Evolutionary conservation across 495 filamentous ascomycete genomes (phyloP).

Genomic region (Aspergillus hancockii): DNA sequence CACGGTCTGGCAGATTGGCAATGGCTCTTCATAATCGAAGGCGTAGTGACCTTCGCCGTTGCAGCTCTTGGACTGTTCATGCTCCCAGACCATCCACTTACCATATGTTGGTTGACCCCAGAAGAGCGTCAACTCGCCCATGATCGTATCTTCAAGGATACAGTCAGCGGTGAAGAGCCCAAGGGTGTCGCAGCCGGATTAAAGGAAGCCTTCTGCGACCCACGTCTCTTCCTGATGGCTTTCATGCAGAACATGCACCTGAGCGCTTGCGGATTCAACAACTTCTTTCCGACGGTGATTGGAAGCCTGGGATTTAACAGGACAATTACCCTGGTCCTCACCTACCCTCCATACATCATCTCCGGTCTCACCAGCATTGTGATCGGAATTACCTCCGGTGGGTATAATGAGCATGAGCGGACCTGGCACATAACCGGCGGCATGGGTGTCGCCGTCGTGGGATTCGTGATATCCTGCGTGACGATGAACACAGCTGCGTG

Average conservation of each 20-base stretch:
- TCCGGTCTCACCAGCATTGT: slow-evolving; percentile 45
- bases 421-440: slow-evolving; percentile 43
- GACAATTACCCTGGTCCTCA: slow-evolving; percentile 53
- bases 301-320: slow-evolving; percentile 51
- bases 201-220: not conserved
- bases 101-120: not conserved
- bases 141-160: not conserved
- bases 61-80: not conserved
- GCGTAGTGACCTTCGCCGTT: slow-evolving; percentile 1
- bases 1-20: slow-evolving; percentile 17
- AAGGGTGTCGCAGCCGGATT: not conserved
- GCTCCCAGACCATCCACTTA: not conserved
- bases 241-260: slow-evolving; percentile 30
- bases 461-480: slow-evolving; percentile 45
- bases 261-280: slow-evolving; percentile 31
- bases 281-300: slow-evolving; percentile 58
- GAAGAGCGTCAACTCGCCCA: not conserved
- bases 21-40: slow-evolving; percentile 17
- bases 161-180: not conserved
- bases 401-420: slow-evolving; percentile 47
- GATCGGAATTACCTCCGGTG: slow-evolving; percentile 40
- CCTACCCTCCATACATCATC: slow-evolving; percentile 52
- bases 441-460: slow-evolving; percentile 38
- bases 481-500: slow-evolving; percentile 46
- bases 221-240: not conserved